Base-by-base conservation (phyloP, 306 rosid genomes). In the Lupinus albus region DNA sequence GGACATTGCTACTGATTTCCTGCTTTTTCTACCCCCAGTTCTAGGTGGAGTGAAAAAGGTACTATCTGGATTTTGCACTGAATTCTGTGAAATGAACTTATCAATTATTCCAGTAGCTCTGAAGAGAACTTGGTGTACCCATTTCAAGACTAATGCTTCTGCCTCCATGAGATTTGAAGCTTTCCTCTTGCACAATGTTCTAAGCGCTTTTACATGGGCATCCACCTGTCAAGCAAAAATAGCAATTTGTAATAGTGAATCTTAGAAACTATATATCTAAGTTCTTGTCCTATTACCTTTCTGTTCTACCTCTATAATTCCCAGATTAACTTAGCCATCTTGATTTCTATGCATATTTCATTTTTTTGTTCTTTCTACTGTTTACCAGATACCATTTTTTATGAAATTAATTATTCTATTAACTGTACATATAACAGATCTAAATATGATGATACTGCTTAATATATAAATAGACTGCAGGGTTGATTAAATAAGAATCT, bases 151-250 rank as follows among this genome's bases (percentile, higher is more conserved):
- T 28, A 86, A 76, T 35, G 73, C 15, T 15, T 92, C 91, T 12
- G 89, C 86, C 82, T 84, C 88, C 7, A 21, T 21, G 10, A 51
- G 52, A 73, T 77, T 64, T 17, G 71, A 72, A 81, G 91, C 98
- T 83, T 89, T 86, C 77, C 84, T 79, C 73, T 86, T 92, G 84
- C 98, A 92, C 71, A 92, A 67, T 38, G 87, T 89, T 67, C 67
- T 83, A 41, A 92, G 93, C 25, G 95, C 88, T 82, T 84, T 92
- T 64, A 87, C 87, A 79, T 89, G 98, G 64, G 96, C 98, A 63
- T 87, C 89, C 78, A 89, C 87, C 98, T 92, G 85, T 50, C 63
- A 79, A 38, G 32, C 65, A 73, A 60, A 70, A 60, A 45, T 39
- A 70, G 66, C 67, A 74, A 59, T 59, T 66, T 49, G 62, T 50